A percentile compares a stretch with the other conserved stretches of the same genome.
Conservation (phyloP, 2,329 filamentous ascomycete genomes). For the Aureobasidium sp. region DNA sequence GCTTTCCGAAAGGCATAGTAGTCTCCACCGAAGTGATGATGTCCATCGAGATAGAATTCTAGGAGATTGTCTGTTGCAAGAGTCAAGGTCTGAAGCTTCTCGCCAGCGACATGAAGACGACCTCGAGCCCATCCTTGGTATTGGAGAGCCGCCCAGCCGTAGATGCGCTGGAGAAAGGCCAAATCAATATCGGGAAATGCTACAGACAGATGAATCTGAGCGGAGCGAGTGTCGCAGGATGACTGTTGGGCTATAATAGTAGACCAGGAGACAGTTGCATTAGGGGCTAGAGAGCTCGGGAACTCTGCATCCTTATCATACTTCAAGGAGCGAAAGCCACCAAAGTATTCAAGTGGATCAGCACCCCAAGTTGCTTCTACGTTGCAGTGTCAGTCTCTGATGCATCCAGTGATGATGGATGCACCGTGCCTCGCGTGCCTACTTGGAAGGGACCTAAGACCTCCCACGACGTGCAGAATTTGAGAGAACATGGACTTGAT, state of each 20-base stretch:
- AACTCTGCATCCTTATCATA: conserved; percentile 39
- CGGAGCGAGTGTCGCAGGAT: conserved; percentile 22
- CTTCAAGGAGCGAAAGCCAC: conserved; percentile 45
- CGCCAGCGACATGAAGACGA: conserved; percentile 32
- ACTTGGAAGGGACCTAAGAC: conserved; percentile 52
- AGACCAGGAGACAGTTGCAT: conserved; percentile 47
- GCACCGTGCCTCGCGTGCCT: conserved; percentile 49
- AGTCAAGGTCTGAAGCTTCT: conserved; percentile 31
- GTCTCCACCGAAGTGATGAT: conserved; percentile 51
- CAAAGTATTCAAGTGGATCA: conserved; percentile 48
- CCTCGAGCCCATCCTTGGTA: conserved; percentile 54
- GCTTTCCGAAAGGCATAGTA: conserved; percentile 47
- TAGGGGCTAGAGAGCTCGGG: conserved; percentile 44
- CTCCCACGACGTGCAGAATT: conserved; percentile 40
- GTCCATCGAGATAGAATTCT: conserved; percentile 48
- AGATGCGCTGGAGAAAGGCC: conserved; percentile 45
- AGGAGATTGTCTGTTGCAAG: conserved; percentile 44
- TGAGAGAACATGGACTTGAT: conserved; percentile 16
- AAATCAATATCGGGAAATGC: conserved; percentile 48
- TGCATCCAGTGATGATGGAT: neutral
- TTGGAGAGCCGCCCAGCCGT: conserved; percentile 54
- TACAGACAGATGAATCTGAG: conserved; percentile 37
- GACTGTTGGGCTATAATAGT: conserved; percentile 29
- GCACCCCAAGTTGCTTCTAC: conserved; percentile 53
- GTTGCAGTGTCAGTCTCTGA: conserved; percentile 12